Evolutionary conservation across 2,329 filamentous ascomycete species (phyloP), one percentile per base, ranked within the genome.

Genomic region (Malbranchea zuffiana): DNA sequence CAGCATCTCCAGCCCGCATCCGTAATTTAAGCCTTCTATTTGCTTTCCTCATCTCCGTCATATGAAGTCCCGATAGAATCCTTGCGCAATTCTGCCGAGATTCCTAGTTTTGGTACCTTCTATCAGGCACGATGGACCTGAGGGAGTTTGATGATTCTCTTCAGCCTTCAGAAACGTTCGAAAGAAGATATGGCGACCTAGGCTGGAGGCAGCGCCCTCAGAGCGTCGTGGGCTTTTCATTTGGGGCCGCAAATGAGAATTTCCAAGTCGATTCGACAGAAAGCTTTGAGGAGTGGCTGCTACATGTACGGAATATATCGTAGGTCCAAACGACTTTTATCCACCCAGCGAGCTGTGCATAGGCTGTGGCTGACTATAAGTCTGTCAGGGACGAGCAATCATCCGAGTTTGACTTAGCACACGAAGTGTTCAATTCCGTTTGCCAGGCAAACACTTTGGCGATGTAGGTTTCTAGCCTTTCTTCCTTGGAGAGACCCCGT

Each of bases 281-380:
- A 23, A 44, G 32, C 27, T 42, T 38, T 25, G 41, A 44, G 25
- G 41, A 40, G 42, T 42, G 32, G 35, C 27, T 39, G 5, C 16
- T 35, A 17, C 37, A 35, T 16, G 6, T 34, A 8, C 33, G 17
- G 15, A 28, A 15, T 25, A 15, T 27, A 11, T 15, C 25, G 41
- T 40, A 36, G 19, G 15, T 21, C 12, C 4, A 20, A n/a, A n/a
- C 10, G 21, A 21, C 24, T 19, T 19, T 17, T 15, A 13, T 17
- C 15, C 11, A 12, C n/a, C 13, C 5, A 23, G 19, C 4, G 12
- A 21, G 21, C 33, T 27, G 13, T 32, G 10, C n/a, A 6, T 27
- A 8, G 12, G 5, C 31, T 33, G 20, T 23, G 7, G 11, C 5
- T 10, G 13, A 33, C 3, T 32, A 6, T 32, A 18, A 31, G 11